Conservation (phyloP, 2,329 filamentous ascomycete species). For the Plectosphaerella cucumerina region DNA sequence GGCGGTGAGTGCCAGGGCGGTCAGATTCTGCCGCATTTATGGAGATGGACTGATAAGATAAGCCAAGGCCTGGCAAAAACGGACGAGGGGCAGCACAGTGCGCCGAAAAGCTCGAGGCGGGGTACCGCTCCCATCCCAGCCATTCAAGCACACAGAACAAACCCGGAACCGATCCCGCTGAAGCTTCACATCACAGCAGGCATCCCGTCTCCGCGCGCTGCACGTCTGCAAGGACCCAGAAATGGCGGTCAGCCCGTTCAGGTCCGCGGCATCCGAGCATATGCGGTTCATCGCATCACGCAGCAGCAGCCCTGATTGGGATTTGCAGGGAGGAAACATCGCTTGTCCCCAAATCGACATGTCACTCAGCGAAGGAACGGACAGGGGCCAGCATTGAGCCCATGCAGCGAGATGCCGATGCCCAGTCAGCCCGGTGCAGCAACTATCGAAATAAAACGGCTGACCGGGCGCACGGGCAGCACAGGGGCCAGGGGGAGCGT, state of each 20-base stretch:
- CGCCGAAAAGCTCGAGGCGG: no score
- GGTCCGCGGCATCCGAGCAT: no score
- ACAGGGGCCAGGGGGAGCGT: background rate
- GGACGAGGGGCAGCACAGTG: no score
- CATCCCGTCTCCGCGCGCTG: background rate
- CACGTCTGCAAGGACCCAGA: background rate
- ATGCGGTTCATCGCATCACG: no score
- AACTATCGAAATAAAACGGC: background rate
- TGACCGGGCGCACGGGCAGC: background rate
- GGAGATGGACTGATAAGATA: background rate
- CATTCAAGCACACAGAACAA: background rate
- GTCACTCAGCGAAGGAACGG: background rate
- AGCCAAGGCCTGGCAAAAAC: background rate
- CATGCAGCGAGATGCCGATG: background rate
- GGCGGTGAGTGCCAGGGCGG: conserved; percentile 21
- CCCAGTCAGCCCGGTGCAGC: background rate
- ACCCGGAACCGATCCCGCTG: background rate
- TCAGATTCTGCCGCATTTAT: conserved; percentile 22
- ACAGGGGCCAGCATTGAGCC: background rate
- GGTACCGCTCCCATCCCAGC: conserved; percentile 1
- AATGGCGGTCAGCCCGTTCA: no score
- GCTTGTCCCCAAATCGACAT: background rate
- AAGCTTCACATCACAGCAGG: no score
- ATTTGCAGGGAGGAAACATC: background rate
- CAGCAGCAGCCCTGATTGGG: no score